Conservation (phyloP, 352 stramenopile species). For the Globisporangium uncinulatum region DNA sequence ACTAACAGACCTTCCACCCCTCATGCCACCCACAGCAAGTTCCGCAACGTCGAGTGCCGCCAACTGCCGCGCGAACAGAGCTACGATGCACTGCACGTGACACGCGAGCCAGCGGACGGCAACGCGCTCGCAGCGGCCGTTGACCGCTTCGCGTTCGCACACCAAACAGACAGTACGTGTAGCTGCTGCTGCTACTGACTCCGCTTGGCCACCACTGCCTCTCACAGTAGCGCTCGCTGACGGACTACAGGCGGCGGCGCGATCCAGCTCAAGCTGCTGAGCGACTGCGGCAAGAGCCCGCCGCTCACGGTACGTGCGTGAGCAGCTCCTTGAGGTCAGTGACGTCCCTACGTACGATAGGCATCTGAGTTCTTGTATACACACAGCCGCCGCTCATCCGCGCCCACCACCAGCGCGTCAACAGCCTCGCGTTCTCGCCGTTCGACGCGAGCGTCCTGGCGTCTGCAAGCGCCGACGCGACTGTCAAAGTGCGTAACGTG, state of each 20-base stretch:
- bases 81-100: conserved; percentile 68
- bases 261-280: conserved; percentile 54
- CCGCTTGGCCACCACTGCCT: background rate
- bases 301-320: conserved; percentile 15
- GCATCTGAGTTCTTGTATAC: too few species aligned
- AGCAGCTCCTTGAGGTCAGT: background rate
- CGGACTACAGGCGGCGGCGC: conserved; percentile 31
- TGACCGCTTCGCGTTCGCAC: conserved; percentile 52
- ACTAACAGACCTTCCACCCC: background rate
- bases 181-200: background rate
- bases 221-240: too few species aligned
- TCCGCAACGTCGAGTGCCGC: conserved; percentile 72
- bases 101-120: conserved; percentile 31
- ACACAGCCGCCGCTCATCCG: conserved; percentile 46
- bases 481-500: conserved; percentile 28
- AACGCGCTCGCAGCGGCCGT: conserved; percentile 35
- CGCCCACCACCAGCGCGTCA: conserved; percentile 54
- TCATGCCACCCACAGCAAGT: conserved; percentile 40
- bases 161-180: conserved; percentile 47
- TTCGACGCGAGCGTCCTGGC: conserved; percentile 47
- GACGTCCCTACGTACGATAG: background rate
- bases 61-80: conserved; percentile 36
- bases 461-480: conserved; percentile 47
- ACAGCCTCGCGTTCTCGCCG: conserved; percentile 55
- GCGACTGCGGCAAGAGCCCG: conserved; percentile 35